These are phyloP conservation scores for Exophiala aquamarina DNA, from an alignment of 2,329 filamentous ascomycete genomes.

Conservation along the genomic window DNA sequence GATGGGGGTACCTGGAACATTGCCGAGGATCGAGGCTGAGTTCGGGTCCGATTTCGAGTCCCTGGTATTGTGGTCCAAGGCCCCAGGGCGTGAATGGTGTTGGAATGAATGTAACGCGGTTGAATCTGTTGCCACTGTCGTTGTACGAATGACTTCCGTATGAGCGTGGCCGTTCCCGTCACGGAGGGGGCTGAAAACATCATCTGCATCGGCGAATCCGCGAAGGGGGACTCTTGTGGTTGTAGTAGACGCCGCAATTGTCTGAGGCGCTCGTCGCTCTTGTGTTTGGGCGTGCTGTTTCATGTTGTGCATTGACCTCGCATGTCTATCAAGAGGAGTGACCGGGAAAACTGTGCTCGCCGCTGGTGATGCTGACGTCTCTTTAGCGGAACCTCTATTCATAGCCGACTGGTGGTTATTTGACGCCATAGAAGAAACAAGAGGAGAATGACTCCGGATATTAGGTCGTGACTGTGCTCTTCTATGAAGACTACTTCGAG, in stretches of 20 bases:
- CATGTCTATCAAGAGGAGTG: constrained; percentile 23
- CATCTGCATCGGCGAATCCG: constrained; percentile 19
- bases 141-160: constrained; percentile 16
- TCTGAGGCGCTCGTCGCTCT: constrained; percentile 9
- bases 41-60: constrained; percentile 1
- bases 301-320: constrained; percentile 18
- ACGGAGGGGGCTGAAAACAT: constrained; percentile 9
- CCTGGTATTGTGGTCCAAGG: constrained; percentile 27
- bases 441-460: constrained; percentile 20
- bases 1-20: constrained; percentile 43
- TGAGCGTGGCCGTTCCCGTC: constrained; percentile 5
- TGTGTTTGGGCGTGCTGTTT: constrained; percentile 11
- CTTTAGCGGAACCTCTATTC: constrained; percentile 5
- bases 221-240: constrained; percentile 27
- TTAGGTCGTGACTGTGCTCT: constrained; percentile 23
- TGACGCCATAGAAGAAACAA: constrained; percentile 14
- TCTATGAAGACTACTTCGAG: constrained; percentile 14
- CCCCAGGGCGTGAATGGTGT: constrained; percentile 33
- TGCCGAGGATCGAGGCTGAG: constrained; percentile 23
- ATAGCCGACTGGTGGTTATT: constrained; percentile 1
- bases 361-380: constrained; percentile 23
- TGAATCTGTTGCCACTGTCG: constrained; percentile 27
- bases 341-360: constrained; percentile 26
- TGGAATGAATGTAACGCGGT: too few species aligned
- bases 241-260: constrained; percentile 13